These are phyloP conservation scores for Henckelia pumila DNA, from an alignment of 257 asterid species.

Conservation along the genomic window DNA sequence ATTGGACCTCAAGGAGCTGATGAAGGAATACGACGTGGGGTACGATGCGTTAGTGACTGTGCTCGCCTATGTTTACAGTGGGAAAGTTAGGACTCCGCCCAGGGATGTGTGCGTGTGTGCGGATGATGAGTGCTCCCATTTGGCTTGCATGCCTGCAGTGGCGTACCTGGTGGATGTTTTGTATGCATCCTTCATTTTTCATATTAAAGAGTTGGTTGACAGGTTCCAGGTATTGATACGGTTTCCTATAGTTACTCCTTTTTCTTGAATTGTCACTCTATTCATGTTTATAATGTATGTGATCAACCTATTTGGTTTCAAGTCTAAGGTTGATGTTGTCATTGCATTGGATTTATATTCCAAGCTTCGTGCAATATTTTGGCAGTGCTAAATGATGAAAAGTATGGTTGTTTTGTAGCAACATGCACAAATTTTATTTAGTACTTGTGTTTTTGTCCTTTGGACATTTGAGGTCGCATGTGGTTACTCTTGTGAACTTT, in stretches of 20 bases:
- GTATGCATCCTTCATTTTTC: constrained; percentile 66
- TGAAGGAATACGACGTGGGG: constrained; percentile 70
- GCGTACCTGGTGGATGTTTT: constrained; percentile 65
- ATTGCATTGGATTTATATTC: neutral
- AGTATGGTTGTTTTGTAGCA: neutral
- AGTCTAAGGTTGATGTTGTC: neutral
- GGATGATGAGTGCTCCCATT: constrained; percentile 80
- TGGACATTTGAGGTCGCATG: neutral
- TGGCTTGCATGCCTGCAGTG: constrained; percentile 79
- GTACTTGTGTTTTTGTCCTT: neutral
- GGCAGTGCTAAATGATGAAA: constrained; percentile 1
- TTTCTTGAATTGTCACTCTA: neutral
- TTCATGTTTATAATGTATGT: neutral
- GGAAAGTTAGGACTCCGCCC: constrained; percentile 55
- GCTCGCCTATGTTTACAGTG: constrained; percentile 69
- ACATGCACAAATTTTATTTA: neutral
- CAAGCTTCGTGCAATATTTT: neutral
- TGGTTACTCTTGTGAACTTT: neutral
- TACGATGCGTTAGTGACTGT: constrained; percentile 67
- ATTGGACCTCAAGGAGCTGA: constrained; percentile 62
- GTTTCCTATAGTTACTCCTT: constrained; percentile 7
- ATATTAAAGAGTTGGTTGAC: constrained; percentile 57
- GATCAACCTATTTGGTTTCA: constrained; percentile 11
- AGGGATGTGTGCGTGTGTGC: constrained; percentile 69
- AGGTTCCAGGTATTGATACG: constrained; percentile 62